phyloP scores from a whole-genome alignment of 148 eudicot genomes.

The Fagopyrum homotropicum region DNA sequence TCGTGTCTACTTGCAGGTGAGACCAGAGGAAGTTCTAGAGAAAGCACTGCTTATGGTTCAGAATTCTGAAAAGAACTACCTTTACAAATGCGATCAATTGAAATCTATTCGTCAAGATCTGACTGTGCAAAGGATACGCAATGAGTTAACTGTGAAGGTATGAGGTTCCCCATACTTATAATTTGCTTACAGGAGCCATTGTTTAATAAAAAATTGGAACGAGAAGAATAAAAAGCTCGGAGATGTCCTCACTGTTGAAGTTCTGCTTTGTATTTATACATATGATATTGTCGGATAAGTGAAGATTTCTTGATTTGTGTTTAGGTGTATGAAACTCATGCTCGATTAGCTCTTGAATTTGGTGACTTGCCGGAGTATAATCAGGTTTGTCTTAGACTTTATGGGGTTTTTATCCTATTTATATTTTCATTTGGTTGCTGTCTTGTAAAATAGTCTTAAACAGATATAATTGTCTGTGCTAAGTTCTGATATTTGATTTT shows the following conservation, averaged over 20 bases:
- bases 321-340: constrained; percentile 98
- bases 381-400: constrained; percentile 41
- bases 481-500: not conserved
- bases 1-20: constrained; percentile 56
- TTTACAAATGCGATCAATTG: constrained; percentile 92
- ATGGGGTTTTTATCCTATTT: not conserved
- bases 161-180: not conserved
- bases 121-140: constrained; percentile 86
- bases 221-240: not conserved
- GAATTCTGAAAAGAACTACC: constrained; percentile 69
- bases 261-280: not conserved
- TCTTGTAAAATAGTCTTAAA: not conserved
- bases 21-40: constrained; percentile 90
- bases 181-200: not conserved
- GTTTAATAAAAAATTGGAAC: not conserved
- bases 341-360: constrained; percentile 86
- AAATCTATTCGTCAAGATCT: constrained; percentile 98
- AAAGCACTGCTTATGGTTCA: constrained; percentile 78
- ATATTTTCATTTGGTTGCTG: not conserved
- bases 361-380: constrained; percentile 92
- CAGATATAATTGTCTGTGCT: not conserved
- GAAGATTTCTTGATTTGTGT: not conserved
- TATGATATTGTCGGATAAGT: not conserved
- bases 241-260: not conserved
- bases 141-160: constrained; percentile 95